Evolutionary conservation across 805 yeast genomes (phyloP).

Genomic region (Starmerella gropengiesseri): DNA sequence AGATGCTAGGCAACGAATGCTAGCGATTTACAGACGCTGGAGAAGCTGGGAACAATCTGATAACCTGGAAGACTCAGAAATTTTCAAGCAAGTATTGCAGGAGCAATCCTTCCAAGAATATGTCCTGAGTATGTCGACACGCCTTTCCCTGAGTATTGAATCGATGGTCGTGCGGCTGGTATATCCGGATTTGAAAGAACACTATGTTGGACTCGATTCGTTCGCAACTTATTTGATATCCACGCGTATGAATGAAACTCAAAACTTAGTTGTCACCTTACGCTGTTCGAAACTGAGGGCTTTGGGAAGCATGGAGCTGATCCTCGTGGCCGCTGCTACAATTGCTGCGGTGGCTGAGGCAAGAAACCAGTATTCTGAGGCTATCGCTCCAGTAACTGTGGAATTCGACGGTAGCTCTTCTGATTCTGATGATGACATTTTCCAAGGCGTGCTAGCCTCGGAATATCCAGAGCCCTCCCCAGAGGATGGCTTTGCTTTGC

Average conservation of each 20-base stretch:
- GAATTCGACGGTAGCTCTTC: background rate
- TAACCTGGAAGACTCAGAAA: constrained; percentile 21
- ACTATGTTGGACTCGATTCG: constrained; percentile 15
- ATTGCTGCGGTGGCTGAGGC: background rate
- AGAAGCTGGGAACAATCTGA: constrained; percentile 69
- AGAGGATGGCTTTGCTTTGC: constrained; percentile 6
- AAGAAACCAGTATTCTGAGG: background rate
- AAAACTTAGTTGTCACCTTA: constrained; percentile 18
- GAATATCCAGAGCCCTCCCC: background rate
- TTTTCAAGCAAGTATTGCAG: constrained; percentile 21
- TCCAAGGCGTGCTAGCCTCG: background rate
- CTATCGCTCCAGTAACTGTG: background rate
- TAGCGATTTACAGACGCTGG: constrained; percentile 61
- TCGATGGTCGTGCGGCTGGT: constrained; percentile 18
- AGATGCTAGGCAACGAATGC: constrained; percentile 45
- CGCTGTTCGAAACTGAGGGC: constrained; percentile 22
- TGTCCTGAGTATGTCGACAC: constrained; percentile 14
- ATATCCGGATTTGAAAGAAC: constrained; percentile 14
- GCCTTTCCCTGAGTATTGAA: constrained; percentile 8
- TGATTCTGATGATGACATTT: background rate
- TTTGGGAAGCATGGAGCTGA: constrained; percentile 21
- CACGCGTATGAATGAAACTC: constrained; percentile 14
- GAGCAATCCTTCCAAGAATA: constrained; percentile 16
- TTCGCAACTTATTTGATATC: constrained; percentile 8
- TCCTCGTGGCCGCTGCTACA: constrained; percentile 16